Evolutionary conservation across 306 rosid species (phyloP).

Genomic region (Begonia loranthoides): DNA sequence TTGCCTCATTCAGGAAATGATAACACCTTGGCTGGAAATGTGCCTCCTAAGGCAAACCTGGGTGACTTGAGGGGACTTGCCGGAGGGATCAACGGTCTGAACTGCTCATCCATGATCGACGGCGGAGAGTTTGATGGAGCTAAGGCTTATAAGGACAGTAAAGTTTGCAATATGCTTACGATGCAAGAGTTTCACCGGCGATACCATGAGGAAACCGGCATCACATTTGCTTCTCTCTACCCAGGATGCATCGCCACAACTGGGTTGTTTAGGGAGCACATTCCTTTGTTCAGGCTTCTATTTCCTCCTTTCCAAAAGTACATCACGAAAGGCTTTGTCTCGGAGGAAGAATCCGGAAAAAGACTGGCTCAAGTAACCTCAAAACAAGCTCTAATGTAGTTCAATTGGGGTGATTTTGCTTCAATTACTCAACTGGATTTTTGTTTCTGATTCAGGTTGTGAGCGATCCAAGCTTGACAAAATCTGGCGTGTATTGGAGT

Average conservation of each 20-base stretch:
- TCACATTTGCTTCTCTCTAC: slow-evolving; percentile 85
- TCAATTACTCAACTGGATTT: slow-evolving; percentile 5
- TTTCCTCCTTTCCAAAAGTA: slow-evolving; percentile 98
- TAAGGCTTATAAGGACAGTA: slow-evolving; percentile 99
- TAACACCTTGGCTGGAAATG: slow-evolving; percentile 98
- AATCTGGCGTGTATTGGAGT: slow-evolving; percentile 99
- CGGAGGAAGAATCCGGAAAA: slow-evolving; percentile 94
- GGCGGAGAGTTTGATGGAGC: slow-evolving; percentile 96
- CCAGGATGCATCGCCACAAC: slow-evolving; percentile 99
- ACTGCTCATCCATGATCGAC: slow-evolving; percentile 84
- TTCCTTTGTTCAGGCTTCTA: slow-evolving; percentile 77
- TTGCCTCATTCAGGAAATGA: slow-evolving; percentile 56
- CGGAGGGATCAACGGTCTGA: slow-evolving; percentile 73
- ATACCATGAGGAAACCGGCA: slow-evolving; percentile 82
- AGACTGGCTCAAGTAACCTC: slow-evolving; percentile 86
- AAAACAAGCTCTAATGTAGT: not conserved
- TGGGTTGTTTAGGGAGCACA: slow-evolving; percentile 92
- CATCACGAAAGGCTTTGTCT: slow-evolving; percentile 91
- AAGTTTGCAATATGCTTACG: slow-evolving; percentile 93
- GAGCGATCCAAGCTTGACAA: slow-evolving; percentile 84
- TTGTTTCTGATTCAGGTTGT: slow-evolving; percentile 53
- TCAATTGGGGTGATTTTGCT: not conserved
- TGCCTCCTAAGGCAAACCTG: slow-evolving; percentile 97
- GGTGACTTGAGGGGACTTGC: slow-evolving; percentile 94
- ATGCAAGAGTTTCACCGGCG: slow-evolving; percentile 91